Evolutionary conservation across 495 filamentous ascomycete species (phyloP).

Genomic region (Xylaria grammica): DNA sequence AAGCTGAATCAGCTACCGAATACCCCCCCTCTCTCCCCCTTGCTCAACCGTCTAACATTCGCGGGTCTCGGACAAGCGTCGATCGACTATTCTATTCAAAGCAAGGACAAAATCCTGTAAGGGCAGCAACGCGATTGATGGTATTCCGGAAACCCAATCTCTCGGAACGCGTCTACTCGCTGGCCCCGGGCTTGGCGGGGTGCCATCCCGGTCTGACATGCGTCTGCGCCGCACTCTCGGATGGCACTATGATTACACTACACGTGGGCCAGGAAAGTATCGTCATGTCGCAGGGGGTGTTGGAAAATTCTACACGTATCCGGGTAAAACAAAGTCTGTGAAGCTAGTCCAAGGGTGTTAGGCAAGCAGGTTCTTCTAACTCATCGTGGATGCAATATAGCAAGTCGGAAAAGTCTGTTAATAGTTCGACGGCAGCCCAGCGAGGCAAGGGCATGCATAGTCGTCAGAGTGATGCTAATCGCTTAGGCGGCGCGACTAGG

Average conservation of each 20-base stretch:
- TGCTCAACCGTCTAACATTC: background rate
- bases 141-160: slow-evolving; percentile 5
- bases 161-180: slow-evolving; percentile 9
- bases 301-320: background rate
- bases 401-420: background rate
- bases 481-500: background rate
- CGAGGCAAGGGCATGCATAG: no score
- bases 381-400: background rate
- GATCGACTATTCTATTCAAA: background rate
- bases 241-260: background rate
- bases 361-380: background rate
- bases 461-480: background rate
- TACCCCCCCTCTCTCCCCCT: no score
- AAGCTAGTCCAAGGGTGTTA: background rate
- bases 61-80: background rate
- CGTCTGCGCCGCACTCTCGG: slow-evolving; percentile 14
- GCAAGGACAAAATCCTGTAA: background rate
- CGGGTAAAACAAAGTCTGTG: background rate
- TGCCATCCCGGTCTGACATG: slow-evolving; percentile 18
- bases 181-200: slow-evolving; percentile 15
- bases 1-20: background rate
- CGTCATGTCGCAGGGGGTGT: slow-evolving; percentile 1
- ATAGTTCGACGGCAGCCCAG: background rate
- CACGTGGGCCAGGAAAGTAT: slow-evolving; percentile 5
- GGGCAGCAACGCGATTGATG: background rate